Evolutionary conservation across 805 yeast species (phyloP).

Genomic region (Wickerhamomyces bisporus): DNA sequence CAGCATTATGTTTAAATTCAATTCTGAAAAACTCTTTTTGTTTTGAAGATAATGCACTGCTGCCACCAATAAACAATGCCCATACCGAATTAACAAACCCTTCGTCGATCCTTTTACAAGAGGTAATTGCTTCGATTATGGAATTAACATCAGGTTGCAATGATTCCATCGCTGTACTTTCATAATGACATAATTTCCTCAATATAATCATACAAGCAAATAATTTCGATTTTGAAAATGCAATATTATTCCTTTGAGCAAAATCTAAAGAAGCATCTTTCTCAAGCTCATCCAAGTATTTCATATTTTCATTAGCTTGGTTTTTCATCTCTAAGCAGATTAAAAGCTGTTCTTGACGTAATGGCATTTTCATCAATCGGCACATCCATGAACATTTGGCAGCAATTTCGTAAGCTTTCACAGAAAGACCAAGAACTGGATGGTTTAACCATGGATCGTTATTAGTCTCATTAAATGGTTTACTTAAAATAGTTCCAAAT

Average conservation of each 20-base stretch:
- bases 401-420: constrained; percentile 15
- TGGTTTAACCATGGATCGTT: constrained; percentile 20
- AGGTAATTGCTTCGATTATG: constrained; percentile 9
- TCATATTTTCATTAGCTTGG: constrained; percentile 1
- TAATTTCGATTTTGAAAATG: constrained; percentile 12
- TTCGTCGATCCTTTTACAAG: constrained; percentile 5
- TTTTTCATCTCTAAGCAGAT: constrained; percentile 7
- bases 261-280: background rate
- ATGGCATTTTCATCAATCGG: constrained; percentile 14
- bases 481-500: constrained; percentile 10
- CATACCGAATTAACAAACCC: constrained; percentile 15
- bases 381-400: constrained; percentile 21
- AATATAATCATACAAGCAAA: constrained; percentile 15
- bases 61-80: constrained; percentile 22
- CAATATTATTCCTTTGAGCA: constrained; percentile 13
- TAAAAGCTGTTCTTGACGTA: constrained; percentile 8
- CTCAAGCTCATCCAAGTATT: background rate
- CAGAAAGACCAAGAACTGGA: constrained; percentile 20
- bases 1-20: constrained; percentile 11
- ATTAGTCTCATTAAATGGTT: constrained; percentile 6
- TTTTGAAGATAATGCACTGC: constrained; percentile 10
- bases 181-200: constrained; percentile 11
- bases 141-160: constrained; percentile 10
- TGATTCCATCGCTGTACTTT: constrained; percentile 8
- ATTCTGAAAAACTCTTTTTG: constrained; percentile 11